Percentiles rank a stretch among this genome's conserved stretches.
These are phyloP conservation scores for Pseudozyma thailandica DNA, from an alignment of 1,284 basidiomycete genomes.

Conservation along the genomic window DNA sequence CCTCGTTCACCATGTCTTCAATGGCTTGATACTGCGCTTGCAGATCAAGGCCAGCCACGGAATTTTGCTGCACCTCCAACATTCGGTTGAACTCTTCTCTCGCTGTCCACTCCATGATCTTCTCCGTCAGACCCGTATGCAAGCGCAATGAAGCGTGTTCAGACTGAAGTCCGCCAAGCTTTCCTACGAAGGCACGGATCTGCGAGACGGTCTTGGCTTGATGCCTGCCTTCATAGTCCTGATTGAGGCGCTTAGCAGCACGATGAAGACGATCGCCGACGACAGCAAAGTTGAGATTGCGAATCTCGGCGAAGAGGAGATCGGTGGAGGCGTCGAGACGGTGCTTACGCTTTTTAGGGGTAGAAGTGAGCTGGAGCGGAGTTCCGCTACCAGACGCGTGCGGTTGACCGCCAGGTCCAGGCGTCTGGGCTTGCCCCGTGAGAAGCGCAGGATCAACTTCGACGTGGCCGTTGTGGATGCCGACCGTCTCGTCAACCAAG, in stretches of 20 bases:
- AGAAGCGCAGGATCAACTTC: conserved; percentile 86
- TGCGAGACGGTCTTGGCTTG: conserved; percentile 91
- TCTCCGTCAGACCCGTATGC: conserved; percentile 92
- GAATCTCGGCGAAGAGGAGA: conserved; percentile 82
- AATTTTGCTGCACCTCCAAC: conserved; percentile 95
- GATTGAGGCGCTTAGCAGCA: conserved; percentile 84
- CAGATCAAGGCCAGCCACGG: conserved; percentile 74
- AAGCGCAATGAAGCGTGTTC: conserved; percentile 89
- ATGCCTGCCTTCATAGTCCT: conserved; percentile 85
- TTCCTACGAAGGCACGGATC: conserved; percentile 93
- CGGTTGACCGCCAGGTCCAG: conserved; percentile 20
- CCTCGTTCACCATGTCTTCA: conserved; percentile 60
- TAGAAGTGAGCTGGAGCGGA: conserved; percentile 42
- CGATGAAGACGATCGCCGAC: conserved; percentile 85
- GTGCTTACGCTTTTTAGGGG: conserved; percentile 73
- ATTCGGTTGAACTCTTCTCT: conserved; percentile 85
- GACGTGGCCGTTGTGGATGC: conserved; percentile 88
- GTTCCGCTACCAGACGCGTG: conserved; percentile 48
- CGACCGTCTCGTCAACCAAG: conserved; percentile 91
- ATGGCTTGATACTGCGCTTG: conserved; percentile 54
- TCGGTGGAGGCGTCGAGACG: conserved; percentile 81
- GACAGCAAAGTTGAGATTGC: conserved; percentile 93
- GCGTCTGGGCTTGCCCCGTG: conserved; percentile 62
- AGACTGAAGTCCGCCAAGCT: conserved; percentile 86
- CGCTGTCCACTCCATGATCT: conserved; percentile 83